Conservation (phyloP, 129 eudicot genomes). For the Oenanthe sinensis region DNA sequence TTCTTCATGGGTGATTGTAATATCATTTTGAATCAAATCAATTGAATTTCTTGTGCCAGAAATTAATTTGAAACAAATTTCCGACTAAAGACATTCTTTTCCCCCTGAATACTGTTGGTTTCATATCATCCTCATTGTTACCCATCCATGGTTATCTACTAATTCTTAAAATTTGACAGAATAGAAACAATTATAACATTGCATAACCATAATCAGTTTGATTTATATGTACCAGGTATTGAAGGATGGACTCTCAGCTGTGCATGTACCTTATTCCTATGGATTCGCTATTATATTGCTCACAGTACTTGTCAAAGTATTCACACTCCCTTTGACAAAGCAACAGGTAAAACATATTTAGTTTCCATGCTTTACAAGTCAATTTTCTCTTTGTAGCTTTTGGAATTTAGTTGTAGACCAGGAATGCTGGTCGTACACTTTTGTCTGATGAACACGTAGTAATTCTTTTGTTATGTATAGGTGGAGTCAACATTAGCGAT, state of each 20-base stretch:
- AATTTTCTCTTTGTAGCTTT: not conserved
- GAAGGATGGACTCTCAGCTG: constrained; percentile 77
- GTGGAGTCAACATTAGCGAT: constrained; percentile 95
- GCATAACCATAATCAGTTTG: not conserved
- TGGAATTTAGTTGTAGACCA: not conserved
- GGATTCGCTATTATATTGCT: constrained; percentile 99
- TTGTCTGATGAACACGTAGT: constrained; percentile 14
- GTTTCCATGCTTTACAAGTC: not conserved
- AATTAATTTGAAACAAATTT: not conserved
- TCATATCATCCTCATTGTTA: not conserved
- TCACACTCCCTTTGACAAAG: constrained; percentile 90
- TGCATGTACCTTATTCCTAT: constrained; percentile 91
- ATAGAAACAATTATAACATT: not conserved
- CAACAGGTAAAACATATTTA: constrained; percentile 55
- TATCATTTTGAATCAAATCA: not conserved
- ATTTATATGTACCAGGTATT: constrained; percentile 45
- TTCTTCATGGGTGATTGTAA: not conserved
- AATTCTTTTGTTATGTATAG: constrained; percentile 20
- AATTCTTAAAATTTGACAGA: not conserved
- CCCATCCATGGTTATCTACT: not conserved
- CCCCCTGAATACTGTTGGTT: not conserved
- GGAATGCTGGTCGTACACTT: not conserved
- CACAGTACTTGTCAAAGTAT: constrained; percentile 76
- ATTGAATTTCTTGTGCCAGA: not conserved
- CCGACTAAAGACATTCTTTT: not conserved